A percentile compares a stretch with the other conserved stretches of the same genome.
phyloP scores from a whole-genome alignment of 345 rosid genomes.

The Gossypium rotundifolium region DNA sequence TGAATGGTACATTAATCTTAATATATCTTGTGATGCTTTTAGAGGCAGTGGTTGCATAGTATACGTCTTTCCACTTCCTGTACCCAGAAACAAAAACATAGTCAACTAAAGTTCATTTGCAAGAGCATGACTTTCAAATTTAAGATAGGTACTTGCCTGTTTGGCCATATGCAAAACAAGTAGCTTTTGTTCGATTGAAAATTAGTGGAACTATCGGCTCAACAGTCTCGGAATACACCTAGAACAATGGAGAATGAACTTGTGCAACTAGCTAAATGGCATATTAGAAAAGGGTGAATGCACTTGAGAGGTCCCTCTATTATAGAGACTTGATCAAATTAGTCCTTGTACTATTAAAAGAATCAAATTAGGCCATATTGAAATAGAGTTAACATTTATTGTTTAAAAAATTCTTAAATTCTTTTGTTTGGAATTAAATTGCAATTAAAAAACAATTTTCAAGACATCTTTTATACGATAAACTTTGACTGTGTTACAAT shows the following conservation, averaged over 20 bases:
- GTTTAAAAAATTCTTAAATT: too few species aligned
- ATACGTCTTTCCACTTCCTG: conserved; percentile 69
- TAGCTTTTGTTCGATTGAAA: conserved; percentile 3
- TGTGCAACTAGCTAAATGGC: neutral
- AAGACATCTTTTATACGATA: too few species aligned
- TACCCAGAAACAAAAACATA: neutral
- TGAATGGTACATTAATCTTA: conserved; percentile 1
- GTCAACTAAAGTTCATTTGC: neutral
- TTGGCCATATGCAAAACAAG: conserved; percentile 3
- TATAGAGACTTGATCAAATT: too few species aligned
- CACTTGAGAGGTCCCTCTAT: too few species aligned
- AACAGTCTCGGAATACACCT: neutral
- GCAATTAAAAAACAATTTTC: too few species aligned
- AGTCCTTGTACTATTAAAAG: too few species aligned
- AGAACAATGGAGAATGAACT: neutral
- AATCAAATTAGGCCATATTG: too few species aligned
- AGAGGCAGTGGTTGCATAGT: conserved; percentile 39
- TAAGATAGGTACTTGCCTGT: neutral
- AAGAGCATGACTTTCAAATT: neutral
- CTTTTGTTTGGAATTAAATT: too few species aligned
- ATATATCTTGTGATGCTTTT: conserved; percentile 4
- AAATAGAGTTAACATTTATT: too few species aligned
- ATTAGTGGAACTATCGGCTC: neutral
- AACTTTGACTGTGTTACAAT: too few species aligned
- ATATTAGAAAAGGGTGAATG: neutral